Base-by-base conservation (phyloP, 257 asterid genomes). In the Penstemon barbatus region DNA sequence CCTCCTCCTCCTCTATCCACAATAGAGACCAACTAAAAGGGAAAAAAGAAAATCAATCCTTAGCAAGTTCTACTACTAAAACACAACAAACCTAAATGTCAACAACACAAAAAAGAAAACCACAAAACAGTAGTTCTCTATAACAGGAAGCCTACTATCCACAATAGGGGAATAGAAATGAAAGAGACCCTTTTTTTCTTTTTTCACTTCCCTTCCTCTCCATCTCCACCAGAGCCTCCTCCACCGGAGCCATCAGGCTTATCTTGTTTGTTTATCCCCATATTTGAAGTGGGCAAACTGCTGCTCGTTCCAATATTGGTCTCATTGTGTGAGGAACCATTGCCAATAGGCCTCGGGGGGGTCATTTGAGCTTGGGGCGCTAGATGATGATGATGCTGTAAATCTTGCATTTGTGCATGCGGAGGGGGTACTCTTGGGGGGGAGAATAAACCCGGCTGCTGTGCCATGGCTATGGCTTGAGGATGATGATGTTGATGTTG, bases 401-500 rank as follows among this genome's bases (percentile, higher is more conserved):
- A 86, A 45, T 83, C 87, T 53, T 78, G 92, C 75, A 85, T 59
- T 25, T 25, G 33, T 19, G 77, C 80, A 70, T 77, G 88, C 52
- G 83, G 87, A 57, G 82, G 77, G 25, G 88, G 91, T 76, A 85
- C 73, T 79, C 85, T 74, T 5, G 78, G 82, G 59, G 89, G 77
- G 59, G 89, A 75, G 54, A 83, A 87, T 65, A 84, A 68, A 53
- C 87, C 84, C 4, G 80, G 85, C 77, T 88, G 97, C 84, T 84
- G 95, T 61, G 84, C 68, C 81, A 85, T 81, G 75, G 87, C 78
- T 46, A 79, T 83, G 13, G 86, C 95, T 70, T 86, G 97, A 66
- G 91, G 92, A 61, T 88, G 96, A 78, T 83, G 95, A 89, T 84
- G 81, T 79, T 80, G 92, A 61, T 88, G 96, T 80, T 83, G 95